phyloP scores from a whole-genome alignment of 2,329 filamentous ascomycete genomes.

The Massarina eburnea region DNA sequence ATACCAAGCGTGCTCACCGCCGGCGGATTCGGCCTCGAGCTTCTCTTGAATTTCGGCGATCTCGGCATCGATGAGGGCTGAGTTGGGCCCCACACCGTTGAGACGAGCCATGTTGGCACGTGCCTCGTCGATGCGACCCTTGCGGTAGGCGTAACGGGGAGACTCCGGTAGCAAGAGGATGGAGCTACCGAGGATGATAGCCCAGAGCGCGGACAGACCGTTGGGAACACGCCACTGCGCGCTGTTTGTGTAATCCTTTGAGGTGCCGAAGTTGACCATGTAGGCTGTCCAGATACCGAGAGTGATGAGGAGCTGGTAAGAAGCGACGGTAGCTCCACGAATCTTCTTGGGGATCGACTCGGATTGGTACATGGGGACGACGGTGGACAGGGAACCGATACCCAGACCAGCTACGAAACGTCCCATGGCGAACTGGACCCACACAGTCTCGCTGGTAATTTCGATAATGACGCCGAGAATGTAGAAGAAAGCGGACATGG shows the following conservation, averaged over 20 bases:
- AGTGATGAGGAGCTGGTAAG: conserved; percentile 70
- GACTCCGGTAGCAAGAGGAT: conserved; percentile 60
- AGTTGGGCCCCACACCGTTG: conserved; percentile 58
- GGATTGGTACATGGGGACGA: conserved; percentile 63
- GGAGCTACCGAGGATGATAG: conserved; percentile 55
- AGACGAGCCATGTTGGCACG: conserved; percentile 55
- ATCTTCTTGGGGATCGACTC: conserved; percentile 67
- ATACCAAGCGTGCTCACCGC: conserved; percentile 46
- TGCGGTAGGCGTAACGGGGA: conserved; percentile 60
- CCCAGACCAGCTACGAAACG: conserved; percentile 66
- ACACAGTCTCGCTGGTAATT: conserved; percentile 59
- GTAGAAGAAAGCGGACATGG: conserved; percentile 62
- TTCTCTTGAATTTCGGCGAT: conserved; percentile 60
- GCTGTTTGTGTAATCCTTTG: conserved; percentile 51
- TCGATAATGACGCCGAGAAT: conserved; percentile 67
- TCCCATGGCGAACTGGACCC: conserved; percentile 66
- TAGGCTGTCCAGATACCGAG: conserved; percentile 62
- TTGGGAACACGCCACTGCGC: conserved; percentile 65
- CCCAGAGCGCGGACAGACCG: conserved; percentile 60
- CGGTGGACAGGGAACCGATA: conserved; percentile 65
- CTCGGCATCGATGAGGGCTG: conserved; percentile 56
- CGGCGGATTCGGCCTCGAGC: conserved; percentile 53
- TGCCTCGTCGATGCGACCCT: conserved; percentile 54
- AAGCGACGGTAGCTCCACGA: conserved; percentile 63
- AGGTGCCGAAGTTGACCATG: conserved; percentile 63